Percentiles rank a stretch among this genome's conserved stretches.
phyloP scores from a whole-genome alignment of 441 rosid species.

The Syzygium malaccense region DNA sequence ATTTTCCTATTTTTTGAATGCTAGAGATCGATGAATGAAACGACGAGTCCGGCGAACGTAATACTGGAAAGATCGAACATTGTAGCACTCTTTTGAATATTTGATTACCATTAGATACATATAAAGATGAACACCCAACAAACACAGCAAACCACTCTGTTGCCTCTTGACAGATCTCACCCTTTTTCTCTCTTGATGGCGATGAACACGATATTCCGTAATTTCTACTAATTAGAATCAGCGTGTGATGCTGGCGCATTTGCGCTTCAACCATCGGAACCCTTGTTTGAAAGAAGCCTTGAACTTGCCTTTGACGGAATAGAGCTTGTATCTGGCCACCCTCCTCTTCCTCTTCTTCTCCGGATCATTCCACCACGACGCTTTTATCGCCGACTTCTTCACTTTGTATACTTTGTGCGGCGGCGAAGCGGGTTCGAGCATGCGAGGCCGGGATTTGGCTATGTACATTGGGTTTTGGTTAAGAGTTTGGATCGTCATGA shows the following conservation, averaged over 20 bases:
- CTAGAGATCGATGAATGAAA: not conserved
- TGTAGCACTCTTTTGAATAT: not conserved
- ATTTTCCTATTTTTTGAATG: not conserved
- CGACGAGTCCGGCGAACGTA: not conserved
- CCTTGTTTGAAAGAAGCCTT: slow-evolving; percentile 40
- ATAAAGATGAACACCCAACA: not conserved
- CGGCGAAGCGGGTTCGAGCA: not conserved
- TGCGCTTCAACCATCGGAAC: slow-evolving; percentile 44
- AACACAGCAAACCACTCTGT: not conserved
- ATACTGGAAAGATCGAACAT: not conserved
- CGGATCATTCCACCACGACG: slow-evolving; percentile 46
- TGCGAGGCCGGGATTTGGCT: not conserved
- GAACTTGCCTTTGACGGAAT: slow-evolving; percentile 43
- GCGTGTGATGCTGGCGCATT: slow-evolving; percentile 35
- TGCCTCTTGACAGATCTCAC: not conserved
- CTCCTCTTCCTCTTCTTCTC: slow-evolving; percentile 49
- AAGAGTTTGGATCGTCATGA: not conserved
- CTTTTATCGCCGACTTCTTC: not conserved
- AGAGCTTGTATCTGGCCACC: slow-evolving; percentile 47
- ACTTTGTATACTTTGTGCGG: no score
- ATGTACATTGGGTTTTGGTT: not conserved
- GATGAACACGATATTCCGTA: not conserved
- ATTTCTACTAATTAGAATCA: not conserved
- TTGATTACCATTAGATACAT: not conserved
- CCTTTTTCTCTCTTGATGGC: not conserved